Evolutionary conservation across 805 yeast genomes (phyloP).

Genomic region (Candida argentea): DNA sequence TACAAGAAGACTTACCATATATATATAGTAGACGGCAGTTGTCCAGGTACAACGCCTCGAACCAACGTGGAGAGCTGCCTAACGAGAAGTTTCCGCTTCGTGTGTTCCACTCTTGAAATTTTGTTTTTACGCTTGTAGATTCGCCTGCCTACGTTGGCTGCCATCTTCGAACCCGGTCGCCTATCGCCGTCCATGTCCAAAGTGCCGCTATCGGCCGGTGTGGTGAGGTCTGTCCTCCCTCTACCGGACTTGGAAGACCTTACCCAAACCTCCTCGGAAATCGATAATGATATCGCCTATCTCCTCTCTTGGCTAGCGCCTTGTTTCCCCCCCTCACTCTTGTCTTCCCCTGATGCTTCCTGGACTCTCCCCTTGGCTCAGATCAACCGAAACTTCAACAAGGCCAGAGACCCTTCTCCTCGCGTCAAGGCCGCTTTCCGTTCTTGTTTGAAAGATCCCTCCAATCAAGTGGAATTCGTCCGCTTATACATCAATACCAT

Average conservation of each 20-base stretch:
- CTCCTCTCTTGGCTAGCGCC: constrained; percentile 26
- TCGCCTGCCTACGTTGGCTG: too few species aligned
- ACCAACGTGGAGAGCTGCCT: too few species aligned
- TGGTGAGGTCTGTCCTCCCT: constrained; percentile 3
- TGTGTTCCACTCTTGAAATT: too few species aligned
- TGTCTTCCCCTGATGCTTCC: background rate
- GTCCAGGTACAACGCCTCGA: too few species aligned
- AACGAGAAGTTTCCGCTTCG: too few species aligned
- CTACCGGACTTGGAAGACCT: constrained; percentile 5
- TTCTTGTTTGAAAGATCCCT: constrained; percentile 24
- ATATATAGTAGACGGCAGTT: too few species aligned
- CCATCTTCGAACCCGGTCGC: too few species aligned
- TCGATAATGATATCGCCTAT: constrained; percentile 25
- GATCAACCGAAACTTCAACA: too few species aligned
- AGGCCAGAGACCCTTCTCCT: constrained; percentile 17
- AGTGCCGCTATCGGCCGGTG: background rate
- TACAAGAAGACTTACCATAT: too few species aligned
- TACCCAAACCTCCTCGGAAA: constrained; percentile 9
- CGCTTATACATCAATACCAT: constrained; percentile 24
- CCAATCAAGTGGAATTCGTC: constrained; percentile 22
- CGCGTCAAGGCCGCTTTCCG: constrained; percentile 27
- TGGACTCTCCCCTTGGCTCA: constrained; percentile 1
- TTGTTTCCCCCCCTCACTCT: constrained; percentile 10
- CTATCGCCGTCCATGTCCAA: too few species aligned
- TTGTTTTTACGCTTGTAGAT: too few species aligned